Evolutionary conservation across 257 asterid species (phyloP).

Genomic region (Petunia secreta): DNA sequence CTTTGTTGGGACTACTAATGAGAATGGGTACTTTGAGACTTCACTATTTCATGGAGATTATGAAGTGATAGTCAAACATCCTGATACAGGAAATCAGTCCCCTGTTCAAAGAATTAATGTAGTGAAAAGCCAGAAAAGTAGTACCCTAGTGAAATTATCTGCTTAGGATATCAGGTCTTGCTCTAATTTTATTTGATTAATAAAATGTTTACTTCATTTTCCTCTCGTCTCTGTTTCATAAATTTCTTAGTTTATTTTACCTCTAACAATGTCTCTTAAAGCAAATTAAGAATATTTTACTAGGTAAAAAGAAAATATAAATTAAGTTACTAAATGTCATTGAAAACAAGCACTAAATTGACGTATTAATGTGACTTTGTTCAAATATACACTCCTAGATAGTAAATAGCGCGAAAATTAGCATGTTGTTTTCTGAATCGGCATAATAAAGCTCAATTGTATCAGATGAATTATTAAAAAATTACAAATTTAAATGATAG

Average conservation of each 20-base stretch:
- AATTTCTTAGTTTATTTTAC: background rate
- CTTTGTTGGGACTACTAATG: conserved; percentile 30
- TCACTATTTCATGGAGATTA: conserved; percentile 42
- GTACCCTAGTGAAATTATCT: background rate
- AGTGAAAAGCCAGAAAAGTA: background rate
- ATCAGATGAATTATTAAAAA: background rate
- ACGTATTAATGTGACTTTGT: background rate
- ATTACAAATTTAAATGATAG: too few species aligned
- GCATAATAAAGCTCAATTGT: background rate
- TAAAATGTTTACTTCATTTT: background rate
- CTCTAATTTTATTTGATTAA: background rate
- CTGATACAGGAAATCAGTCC: background rate
- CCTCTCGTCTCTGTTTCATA: background rate
- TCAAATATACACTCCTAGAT: background rate
- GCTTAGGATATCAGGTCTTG: background rate
- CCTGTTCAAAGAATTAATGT: background rate
- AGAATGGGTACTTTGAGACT: conserved; percentile 30
- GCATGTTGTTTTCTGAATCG: background rate
- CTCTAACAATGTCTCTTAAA: background rate
- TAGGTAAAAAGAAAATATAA: background rate
- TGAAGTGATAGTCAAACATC: conserved; percentile 30
- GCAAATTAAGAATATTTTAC: background rate
- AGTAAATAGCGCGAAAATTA: background rate
- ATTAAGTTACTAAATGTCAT: background rate
- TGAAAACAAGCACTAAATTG: background rate